Evolutionary conservation across 257 asterid species (phyloP).

Genomic region (Linaria vulgaris): DNA sequence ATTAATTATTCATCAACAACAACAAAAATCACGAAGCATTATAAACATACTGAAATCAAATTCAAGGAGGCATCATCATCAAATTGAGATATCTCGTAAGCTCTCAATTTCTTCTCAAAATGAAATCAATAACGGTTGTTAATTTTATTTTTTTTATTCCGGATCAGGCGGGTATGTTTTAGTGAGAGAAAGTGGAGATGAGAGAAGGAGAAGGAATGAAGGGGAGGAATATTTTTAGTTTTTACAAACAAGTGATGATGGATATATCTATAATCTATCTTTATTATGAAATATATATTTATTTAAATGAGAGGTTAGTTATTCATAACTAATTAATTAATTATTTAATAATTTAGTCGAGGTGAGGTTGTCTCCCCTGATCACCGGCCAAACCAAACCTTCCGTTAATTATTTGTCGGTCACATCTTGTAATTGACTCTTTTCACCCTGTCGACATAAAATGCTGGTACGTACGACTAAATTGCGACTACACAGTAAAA

Average conservation of each 20-base stretch:
- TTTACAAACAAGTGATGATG: no score
- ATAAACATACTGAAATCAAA: constrained; percentile 42
- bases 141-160: constrained; percentile 8
- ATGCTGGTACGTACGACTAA: neutral
- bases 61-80: constrained; percentile 59
- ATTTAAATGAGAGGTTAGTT: constrained; percentile 11
- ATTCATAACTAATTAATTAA: neutral
- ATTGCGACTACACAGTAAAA: neutral
- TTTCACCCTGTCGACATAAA: constrained; percentile 24
- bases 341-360: constrained; percentile 15
- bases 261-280: no score
- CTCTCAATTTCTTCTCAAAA: no score
- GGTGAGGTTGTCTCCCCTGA: constrained; percentile 58
- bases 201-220: constrained; percentile 24
- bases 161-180: constrained; percentile 36
- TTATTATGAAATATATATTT: no score
- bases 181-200: constrained; percentile 27
- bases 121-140: no score
- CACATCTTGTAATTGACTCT: constrained; percentile 32
- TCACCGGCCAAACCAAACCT: constrained; percentile 81
- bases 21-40: neutral
- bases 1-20: no score
- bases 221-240: constrained; percentile 43
- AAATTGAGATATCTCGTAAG: no score
- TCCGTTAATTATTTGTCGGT: constrained; percentile 70